Percentiles rank a stretch among this genome's conserved stretches.
phyloP scores from a whole-genome alignment of 2,329 filamentous ascomycete genomes.

The Penicillium sp. region DNA sequence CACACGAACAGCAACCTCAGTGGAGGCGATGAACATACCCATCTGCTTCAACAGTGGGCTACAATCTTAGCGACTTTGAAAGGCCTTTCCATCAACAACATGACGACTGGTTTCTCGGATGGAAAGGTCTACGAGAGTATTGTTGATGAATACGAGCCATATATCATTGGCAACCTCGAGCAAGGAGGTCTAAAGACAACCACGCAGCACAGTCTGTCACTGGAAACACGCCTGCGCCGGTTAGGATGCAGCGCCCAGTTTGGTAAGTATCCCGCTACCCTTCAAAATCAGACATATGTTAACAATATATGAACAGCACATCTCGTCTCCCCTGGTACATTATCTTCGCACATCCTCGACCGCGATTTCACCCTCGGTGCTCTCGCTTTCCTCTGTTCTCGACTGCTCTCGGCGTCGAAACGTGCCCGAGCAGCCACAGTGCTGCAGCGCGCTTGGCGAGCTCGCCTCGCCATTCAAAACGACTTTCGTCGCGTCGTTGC shows the following conservation, averaged over 20 bases:
- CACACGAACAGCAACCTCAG: conserved; percentile 22
- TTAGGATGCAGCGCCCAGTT: conserved; percentile 44
- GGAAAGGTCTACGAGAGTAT: conserved; percentile 52
- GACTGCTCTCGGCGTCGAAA: conserved; percentile 50
- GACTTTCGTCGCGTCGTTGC: conserved; percentile 20
- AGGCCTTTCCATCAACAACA: conserved; percentile 47
- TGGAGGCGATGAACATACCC: conserved; percentile 29
- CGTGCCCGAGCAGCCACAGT: conserved; percentile 48
- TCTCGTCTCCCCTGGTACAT: conserved; percentile 36
- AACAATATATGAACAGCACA: conserved; percentile 35
- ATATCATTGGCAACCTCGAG: conserved; percentile 24
- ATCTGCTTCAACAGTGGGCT: conserved; percentile 55
- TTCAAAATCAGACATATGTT: background rate
- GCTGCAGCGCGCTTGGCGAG: conserved; percentile 52
- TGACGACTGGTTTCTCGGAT: conserved; percentile 56
- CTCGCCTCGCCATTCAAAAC: conserved; percentile 16
- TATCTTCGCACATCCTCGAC: conserved; percentile 45
- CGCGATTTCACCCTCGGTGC: conserved; percentile 52
- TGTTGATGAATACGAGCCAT: conserved; percentile 52
- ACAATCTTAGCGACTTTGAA: conserved; percentile 46
- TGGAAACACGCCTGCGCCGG: conserved; percentile 33
- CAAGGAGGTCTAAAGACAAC: background rate
- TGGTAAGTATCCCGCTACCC: conserved; percentile 25
- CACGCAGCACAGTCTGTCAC: conserved; percentile 5
- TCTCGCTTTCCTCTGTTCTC: conserved; percentile 56